These are phyloP conservation scores for Ophiostoma novo-ulmi DNA, from an alignment of 2,329 filamentous ascomycete species.

Conservation along the genomic window DNA sequence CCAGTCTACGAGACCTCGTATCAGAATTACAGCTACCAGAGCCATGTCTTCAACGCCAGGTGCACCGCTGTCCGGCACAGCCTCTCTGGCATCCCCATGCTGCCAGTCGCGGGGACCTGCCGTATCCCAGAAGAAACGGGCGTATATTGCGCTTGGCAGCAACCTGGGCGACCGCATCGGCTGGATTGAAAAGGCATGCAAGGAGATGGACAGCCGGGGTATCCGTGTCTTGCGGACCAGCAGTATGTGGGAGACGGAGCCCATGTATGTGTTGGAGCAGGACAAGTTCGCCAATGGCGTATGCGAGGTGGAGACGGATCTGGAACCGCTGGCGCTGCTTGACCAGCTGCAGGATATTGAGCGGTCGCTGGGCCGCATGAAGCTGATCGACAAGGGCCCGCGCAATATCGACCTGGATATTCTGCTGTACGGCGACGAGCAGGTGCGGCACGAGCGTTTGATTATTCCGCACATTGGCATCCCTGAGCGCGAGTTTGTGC, in stretches of 20 bases:
- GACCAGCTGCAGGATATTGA: constrained; percentile 83
- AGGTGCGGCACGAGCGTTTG: constrained; percentile 65
- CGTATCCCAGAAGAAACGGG: constrained; percentile 39
- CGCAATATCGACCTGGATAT: constrained; percentile 94
- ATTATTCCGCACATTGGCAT: constrained; percentile 80
- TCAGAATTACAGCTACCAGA: neutral
- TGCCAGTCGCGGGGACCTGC: constrained; percentile 20
- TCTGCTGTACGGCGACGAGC: constrained; percentile 68
- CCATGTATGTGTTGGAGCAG: constrained; percentile 94
- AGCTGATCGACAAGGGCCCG: constrained; percentile 87
- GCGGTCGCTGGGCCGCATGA: constrained; percentile 68
- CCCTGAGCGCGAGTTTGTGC: constrained; percentile 86
- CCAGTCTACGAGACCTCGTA: neutral
- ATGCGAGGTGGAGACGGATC: constrained; percentile 78
- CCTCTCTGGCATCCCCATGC: constrained; percentile 18
- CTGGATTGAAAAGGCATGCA: constrained; percentile 80
- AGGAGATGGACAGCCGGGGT: constrained; percentile 65
- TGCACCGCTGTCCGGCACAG: neutral
- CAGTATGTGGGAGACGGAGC: constrained; percentile 86
- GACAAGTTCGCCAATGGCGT: constrained; percentile 85
- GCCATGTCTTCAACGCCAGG: constrained; percentile 17
- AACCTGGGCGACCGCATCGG: constrained; percentile 82
- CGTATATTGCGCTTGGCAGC: constrained; percentile 85
- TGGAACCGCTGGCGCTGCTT: constrained; percentile 70
- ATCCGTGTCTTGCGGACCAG: constrained; percentile 77